Conservation (phyloP, 2,329 filamentous ascomycete species). For the Fusarium gaditjirri region DNA sequence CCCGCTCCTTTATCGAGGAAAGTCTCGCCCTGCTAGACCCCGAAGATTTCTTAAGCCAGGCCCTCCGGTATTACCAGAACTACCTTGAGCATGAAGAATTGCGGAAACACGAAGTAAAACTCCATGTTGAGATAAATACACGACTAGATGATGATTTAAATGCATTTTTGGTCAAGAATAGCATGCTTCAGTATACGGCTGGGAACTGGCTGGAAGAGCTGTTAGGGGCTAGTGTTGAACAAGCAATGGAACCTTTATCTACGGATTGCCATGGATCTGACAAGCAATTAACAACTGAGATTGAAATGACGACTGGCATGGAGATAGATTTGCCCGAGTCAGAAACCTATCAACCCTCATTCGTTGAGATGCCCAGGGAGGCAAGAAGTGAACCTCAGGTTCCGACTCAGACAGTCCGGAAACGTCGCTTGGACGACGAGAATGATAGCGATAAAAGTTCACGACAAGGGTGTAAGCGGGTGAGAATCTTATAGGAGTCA, state of each 20-base stretch:
- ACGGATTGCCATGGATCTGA: not conserved
- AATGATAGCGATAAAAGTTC: not conserved
- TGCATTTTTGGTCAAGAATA: not conserved
- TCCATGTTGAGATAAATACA: not conserved
- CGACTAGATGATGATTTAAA: not conserved
- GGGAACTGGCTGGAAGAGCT: not conserved
- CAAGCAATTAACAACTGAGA: not conserved
- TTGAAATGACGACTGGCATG: not conserved
- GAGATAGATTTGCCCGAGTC: not conserved
- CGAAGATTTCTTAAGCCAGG: not conserved
- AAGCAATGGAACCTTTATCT: not conserved
- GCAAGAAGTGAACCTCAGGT: not conserved
- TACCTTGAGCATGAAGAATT: not conserved
- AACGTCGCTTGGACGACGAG: not conserved
- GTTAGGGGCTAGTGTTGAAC: not conserved
- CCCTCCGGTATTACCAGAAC: not conserved
- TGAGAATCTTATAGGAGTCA: not conserved
- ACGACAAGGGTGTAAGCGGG: not conserved
- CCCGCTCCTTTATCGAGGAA: not conserved
- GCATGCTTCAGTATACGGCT: not conserved
- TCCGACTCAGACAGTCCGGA: not conserved
- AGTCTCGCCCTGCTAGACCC: not conserved
- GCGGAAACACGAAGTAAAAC: not conserved
- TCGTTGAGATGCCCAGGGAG: not conserved
- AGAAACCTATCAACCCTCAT: not conserved